These are phyloP conservation scores for Nakataea oryzae DNA, from an alignment of 2,329 filamentous ascomycete genomes.

Conservation along the genomic window DNA sequence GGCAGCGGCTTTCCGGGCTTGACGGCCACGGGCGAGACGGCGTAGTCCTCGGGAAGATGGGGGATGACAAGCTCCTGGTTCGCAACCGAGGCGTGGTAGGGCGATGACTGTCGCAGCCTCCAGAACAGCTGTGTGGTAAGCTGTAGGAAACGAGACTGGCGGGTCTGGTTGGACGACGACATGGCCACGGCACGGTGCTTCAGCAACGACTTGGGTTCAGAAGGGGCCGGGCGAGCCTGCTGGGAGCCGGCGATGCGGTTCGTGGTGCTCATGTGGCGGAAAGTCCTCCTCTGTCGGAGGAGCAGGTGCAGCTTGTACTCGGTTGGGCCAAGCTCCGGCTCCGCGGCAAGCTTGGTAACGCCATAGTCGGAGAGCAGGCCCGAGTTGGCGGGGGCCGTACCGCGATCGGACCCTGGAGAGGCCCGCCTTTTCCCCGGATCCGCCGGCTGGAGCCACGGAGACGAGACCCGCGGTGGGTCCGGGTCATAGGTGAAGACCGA, in stretches of 20 bases:
- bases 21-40: slow-evolving; percentile 28
- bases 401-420: slow-evolving; percentile 13
- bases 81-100: slow-evolving; percentile 74
- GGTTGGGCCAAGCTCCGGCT: slow-evolving; percentile 87
- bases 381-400: slow-evolving; percentile 16
- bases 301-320: slow-evolving; percentile 95
- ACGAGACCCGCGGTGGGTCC: slow-evolving; percentile 77
- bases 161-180: slow-evolving; percentile 42
- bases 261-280: slow-evolving; percentile 59
- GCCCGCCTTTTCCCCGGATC: slow-evolving; percentile 26
- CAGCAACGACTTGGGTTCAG: slow-evolving; percentile 14
- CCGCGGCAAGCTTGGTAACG: slow-evolving; percentile 70
- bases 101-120: slow-evolving; percentile 89
- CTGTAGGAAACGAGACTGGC: slow-evolving; percentile 78
- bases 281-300: slow-evolving; percentile 65
- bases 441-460: slow-evolving; percentile 68
- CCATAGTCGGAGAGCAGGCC: slow-evolving; percentile 47
- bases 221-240: slow-evolving; percentile 16
- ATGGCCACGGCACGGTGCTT: slow-evolving; percentile 13
- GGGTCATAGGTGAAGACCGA: slow-evolving; percentile 95
- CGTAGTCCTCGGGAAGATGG: slow-evolving; percentile 49
- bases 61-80: slow-evolving; percentile 62
- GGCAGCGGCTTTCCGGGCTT: slow-evolving; percentile 52
- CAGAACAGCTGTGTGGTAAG: slow-evolving; percentile 91
- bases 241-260: slow-evolving; percentile 18